Evolutionary conservation across 139 green algal species (phyloP), one percentile per base, ranked within the genome.

Genomic region (Coelastrella sp.): DNA sequence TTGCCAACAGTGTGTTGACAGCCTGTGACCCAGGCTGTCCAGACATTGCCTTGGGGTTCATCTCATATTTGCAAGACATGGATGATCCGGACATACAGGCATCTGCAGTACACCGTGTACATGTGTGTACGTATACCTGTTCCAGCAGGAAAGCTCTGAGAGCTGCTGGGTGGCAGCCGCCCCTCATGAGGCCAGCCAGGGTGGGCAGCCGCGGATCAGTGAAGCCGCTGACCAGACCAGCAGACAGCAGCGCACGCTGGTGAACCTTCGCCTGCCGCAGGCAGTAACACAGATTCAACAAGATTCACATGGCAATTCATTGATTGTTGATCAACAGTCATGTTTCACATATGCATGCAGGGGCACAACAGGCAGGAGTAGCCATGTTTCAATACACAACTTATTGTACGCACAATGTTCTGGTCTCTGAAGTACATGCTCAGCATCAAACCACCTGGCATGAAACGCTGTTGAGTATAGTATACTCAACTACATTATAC

Each of bases 121-220:
- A 20, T 82, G 76, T 73, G 24, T 6, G 12, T n/a, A n/a, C 22
- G 0, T 0, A n/a, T 11, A 96, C 97, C 93, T 99, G 96, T 17
- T 89, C 92, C 24, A 99, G 83, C 74, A 99, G 98, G 93, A 99
- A 99, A 80, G 98, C 96, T 56, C 90, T 91, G 8, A 97, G 92
- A 60, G 95, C 95, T 56, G 91, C 63, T 27, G 96, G 87, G 20
- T 93, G 92, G 57, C 96, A 93, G 15, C 96, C 96, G 15, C 93
- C 87, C 24, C 95, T 87, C 79, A 96, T 87, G 27, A 98, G 93
- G 74, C 96, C 96, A 75, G 87, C 75, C 78, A 99, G 96, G 11
- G 97, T 99, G 24, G 97, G 97, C 89, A 99, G 97, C 57, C 97
- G 92, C 0, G 97, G 95, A 92, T 99, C 97, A 22, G 90, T 89